Evolutionary conservation across 2,329 filamentous ascomycete genomes (phyloP), one percentile per base, ranked within the genome.

Genomic region (Colletotrichum sansevieriae): DNA sequence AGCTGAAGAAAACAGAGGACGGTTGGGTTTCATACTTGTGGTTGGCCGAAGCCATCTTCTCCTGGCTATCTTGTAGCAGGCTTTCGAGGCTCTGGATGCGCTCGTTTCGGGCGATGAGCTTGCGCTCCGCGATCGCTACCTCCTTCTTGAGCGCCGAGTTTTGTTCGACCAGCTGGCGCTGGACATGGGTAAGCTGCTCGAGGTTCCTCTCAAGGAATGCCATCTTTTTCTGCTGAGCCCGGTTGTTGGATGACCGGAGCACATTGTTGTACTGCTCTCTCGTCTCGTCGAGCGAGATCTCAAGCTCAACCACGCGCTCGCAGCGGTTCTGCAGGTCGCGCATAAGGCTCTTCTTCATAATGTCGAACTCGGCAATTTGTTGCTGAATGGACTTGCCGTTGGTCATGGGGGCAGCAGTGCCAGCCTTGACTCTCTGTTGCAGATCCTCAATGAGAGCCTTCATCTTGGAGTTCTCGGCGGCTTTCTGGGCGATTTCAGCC

Each of bases 271-370:
- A 99, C 83, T 99, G 96, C 84, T 99, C 96, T 64, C 96, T 90
- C 1, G 96, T 98, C 84, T 98, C 95, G 77, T 99, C 96, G 58
- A 99, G 88, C 41, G 93, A 97, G 76, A 99, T 99, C 81, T 99
- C 96, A 33, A 99, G 90, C 84, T 99, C 96, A 18, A 99, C 96
- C 39, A 99, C 95, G 73, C 96, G 91, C 84, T 99, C 96, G 81
- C 96, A 99, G 70, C 96, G 92, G 84, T 99, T 98, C 82, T 99
- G 96, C 73, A 99, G 85, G 81, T 99, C 96, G 66, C 96, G 93
- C 96, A 99, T 99, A 74, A 99, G 86, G 73, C 93, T 97, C 89
- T 99, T 99, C 90, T 99, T 99, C 95, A 99, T 99, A 68, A 94
- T 92, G 80, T 99, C 96, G 75, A 99, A 99, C 78, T 99, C 96